phyloP scores from a whole-genome alignment of 495 filamentous ascomycete genomes.

The Aspergillus incahuasiensis region DNA sequence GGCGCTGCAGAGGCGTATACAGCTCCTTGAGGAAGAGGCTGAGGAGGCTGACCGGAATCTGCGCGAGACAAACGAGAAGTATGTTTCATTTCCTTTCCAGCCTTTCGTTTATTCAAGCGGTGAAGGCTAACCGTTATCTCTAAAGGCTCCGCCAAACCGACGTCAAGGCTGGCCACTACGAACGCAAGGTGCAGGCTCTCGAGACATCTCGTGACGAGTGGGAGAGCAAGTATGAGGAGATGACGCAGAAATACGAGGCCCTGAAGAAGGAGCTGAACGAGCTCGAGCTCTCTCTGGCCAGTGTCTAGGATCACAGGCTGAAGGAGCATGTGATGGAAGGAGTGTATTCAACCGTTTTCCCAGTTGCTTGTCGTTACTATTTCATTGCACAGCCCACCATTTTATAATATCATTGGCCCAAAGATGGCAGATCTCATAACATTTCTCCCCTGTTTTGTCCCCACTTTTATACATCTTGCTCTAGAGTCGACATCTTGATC shows the following conservation, averaged over 20 bases:
- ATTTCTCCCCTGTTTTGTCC: constrained; percentile 17
- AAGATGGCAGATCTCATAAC: constrained; percentile 23
- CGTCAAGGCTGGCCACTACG: constrained; percentile 97
- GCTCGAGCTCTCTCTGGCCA: constrained; percentile 82
- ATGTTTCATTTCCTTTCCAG: constrained; percentile 32
- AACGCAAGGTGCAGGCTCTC: constrained; percentile 97
- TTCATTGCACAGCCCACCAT: constrained; percentile 25
- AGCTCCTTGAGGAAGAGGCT: constrained; percentile 95
- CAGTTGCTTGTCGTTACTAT: constrained; percentile 25
- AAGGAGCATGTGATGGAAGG: constrained; percentile 27
- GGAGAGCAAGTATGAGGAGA: constrained; percentile 97
- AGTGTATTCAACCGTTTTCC: constrained; percentile 30
- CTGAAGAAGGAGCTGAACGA: constrained; percentile 89
- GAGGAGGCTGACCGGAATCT: constrained; percentile 92
- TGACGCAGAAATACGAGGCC: constrained; percentile 77
- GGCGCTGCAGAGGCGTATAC: constrained; percentile 80
- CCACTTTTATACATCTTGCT: constrained; percentile 16
- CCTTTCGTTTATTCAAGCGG: not conserved
- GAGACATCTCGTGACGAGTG: constrained; percentile 83
- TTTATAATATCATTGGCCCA: constrained; percentile 20
- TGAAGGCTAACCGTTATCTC: constrained; percentile 19
- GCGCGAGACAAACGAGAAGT: constrained; percentile 98
- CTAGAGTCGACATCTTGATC: constrained; percentile 4
- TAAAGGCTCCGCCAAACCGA: constrained; percentile 93
- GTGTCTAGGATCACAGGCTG: constrained; percentile 59